These are phyloP conservation scores for Asparagopsis taxiformis DNA, from an alignment of 31 red algal species.

Conservation along the genomic window DNA sequence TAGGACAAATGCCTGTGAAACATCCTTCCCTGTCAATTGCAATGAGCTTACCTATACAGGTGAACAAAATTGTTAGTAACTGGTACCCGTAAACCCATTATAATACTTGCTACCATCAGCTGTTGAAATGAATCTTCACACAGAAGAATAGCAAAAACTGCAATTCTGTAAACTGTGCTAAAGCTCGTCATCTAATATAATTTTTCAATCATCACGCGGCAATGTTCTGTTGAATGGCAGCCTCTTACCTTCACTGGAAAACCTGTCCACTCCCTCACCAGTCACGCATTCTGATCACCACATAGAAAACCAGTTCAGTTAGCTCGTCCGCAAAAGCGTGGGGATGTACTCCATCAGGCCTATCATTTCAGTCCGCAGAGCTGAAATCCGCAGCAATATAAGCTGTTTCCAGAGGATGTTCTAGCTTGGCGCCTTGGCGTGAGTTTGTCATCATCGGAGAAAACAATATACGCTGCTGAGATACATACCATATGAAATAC, in stretches of 20 bases:
- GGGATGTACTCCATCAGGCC: slow-evolving; percentile 41
- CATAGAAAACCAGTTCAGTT: neutral
- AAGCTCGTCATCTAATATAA: slow-evolving; percentile 78
- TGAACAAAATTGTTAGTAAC: neutral
- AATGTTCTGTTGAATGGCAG: neutral
- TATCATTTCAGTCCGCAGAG: slow-evolving; percentile 72
- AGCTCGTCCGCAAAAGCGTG: neutral
- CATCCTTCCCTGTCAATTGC: neutral
- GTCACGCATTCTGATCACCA: neutral
- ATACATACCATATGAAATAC: no score
- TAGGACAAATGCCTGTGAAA: neutral
- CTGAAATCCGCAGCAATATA: slow-evolving; percentile 6
- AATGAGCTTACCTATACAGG: neutral
- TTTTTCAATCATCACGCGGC: slow-evolving; percentile 46
- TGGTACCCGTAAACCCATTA: no score
- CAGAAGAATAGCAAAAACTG: slow-evolving; percentile 45
- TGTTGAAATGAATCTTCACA: slow-evolving; percentile 44
- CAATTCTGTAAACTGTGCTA: slow-evolving; percentile 13
- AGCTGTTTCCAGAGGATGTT: slow-evolving; percentile 8
- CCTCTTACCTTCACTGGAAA: slow-evolving; percentile 1
- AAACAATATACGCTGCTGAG: neutral
- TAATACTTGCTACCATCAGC: neutral
- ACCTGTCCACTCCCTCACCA: neutral
- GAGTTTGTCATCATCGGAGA: slow-evolving; percentile 20
- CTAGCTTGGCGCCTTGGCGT: slow-evolving; percentile 10